Percentiles rank a stretch among this genome's conserved stretches.
These are phyloP conservation scores for Clarkia xantiana DNA, from an alignment of 345 rosid genomes.

Conservation along the genomic window DNA sequence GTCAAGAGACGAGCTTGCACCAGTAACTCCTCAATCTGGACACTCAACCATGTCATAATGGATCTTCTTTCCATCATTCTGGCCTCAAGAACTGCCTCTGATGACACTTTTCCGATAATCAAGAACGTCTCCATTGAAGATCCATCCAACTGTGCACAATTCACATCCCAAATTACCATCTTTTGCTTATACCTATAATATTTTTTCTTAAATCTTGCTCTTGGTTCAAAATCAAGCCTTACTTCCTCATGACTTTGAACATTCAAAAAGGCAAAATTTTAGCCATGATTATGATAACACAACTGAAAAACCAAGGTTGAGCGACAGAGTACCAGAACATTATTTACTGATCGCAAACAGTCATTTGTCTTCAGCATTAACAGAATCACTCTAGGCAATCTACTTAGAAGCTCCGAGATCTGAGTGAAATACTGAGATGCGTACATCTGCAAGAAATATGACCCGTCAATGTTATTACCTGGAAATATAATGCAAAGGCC, in stretches of 20 bases:
- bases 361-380: constrained; percentile 90
- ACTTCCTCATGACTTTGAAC: too few relatives aligned
- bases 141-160: constrained; percentile 47
- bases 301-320: constrained; percentile 3
- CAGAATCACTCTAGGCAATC: constrained; percentile 82
- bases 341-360: constrained; percentile 81
- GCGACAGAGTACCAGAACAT: constrained; percentile 35
- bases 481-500: too few relatives aligned
- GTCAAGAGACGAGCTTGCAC: constrained; percentile 53
- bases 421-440: constrained; percentile 83
- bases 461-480: too few relatives aligned
- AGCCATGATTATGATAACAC: background rate
- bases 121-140: constrained; percentile 63
- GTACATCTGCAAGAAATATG: constrained; percentile 43
- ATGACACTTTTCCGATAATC: constrained; percentile 69
- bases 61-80: constrained; percentile 48
- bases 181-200: background rate
- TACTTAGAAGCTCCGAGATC: constrained; percentile 85
- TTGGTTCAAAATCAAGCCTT: background rate
- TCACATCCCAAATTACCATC: constrained; percentile 1
- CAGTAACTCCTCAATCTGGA: constrained; percentile 51
- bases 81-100: constrained; percentile 74
- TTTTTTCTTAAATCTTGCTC: background rate
- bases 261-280: too few relatives aligned
- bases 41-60: constrained; percentile 23